Base-by-base conservation (phyloP, 148 eudicot genomes). In the Rhododendron henanense region DNA sequence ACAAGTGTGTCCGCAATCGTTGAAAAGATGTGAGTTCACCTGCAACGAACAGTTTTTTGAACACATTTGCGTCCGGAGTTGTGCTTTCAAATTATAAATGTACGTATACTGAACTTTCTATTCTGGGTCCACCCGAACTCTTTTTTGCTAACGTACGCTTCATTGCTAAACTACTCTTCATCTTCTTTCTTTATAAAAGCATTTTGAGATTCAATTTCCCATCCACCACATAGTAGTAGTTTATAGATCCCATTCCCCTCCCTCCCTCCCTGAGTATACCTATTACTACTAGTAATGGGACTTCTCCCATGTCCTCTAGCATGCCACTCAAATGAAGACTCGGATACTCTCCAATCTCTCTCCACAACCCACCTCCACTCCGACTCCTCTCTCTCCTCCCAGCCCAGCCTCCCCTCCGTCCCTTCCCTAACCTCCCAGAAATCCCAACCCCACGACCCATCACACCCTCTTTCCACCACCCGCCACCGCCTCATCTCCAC, bases 321-420 rank as follows among this genome's bases (percentile, higher is more conserved):
- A 57, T 87, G 84, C 89, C 88, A 87, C 50, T 6, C 88, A 79
- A 76, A 50, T 21, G 11, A 87, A 71, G 89, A 83, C 77, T 82
- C 85, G 23, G 92, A 88, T 16, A 37, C 10, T 31, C 71, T 89
- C 7, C n/a, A 8, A 44, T 65, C 39, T 25, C 45, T 15, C 25
- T 47, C 37, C 2, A 21, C 65, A 25, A 8, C 67, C 74, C 59
- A 44, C 83, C 85, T 84, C 48, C 85, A 79, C 67, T 93, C 92
- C 28, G 88, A 89, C 45, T 47, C 84, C 80, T 90, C 94, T 15
- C 90, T 92, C 44, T 86, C 86, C 79, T 93, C 95, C 8, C 92
- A 87, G 61, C 74, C 61, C 61, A 94, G 96, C 82, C 89, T 94
- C 50, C 93, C 93, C 31, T 91, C 92, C 1, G 85, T 94, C 44